phyloP scores from a whole-genome alignment of 768 basidiomycete genomes.

The Mycena chlorophos region DNA sequence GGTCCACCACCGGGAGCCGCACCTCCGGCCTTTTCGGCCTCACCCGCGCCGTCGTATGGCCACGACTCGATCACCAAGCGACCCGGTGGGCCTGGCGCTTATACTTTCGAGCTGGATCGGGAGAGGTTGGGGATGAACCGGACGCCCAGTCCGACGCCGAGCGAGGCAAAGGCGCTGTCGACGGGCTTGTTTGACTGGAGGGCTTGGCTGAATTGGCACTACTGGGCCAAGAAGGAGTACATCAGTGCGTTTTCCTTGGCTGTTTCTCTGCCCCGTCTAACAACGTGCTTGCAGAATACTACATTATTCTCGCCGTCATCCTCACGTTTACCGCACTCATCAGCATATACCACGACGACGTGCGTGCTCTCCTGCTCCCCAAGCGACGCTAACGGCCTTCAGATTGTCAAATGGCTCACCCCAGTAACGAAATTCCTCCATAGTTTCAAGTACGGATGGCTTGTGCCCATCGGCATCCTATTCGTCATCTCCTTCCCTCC shows the following conservation, averaged over 20 bases:
- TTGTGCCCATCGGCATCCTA: conserved; percentile 77
- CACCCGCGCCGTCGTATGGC: not conserved
- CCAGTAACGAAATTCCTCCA: conserved; percentile 69
- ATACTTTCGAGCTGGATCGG: conserved; percentile 17
- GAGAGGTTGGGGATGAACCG: conserved; percentile 30
- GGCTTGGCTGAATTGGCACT: conserved; percentile 43
- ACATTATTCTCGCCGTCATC: conserved; percentile 48
- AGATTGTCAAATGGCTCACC: conserved; percentile 71
- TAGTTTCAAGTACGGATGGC: conserved; percentile 62
- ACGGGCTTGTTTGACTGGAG: conserved; percentile 49
- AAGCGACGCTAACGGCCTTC: too few relatives aligned
- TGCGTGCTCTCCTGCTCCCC: too few relatives aligned
- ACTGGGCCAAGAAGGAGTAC: conserved; percentile 59
- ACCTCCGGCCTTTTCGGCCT: not conserved
- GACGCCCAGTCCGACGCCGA: conserved; percentile 68
- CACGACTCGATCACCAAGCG: not conserved
- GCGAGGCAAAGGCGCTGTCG: conserved; percentile 49
- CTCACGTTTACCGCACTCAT: conserved; percentile 53
- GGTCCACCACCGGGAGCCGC: not conserved
- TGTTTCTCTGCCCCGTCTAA: not conserved
- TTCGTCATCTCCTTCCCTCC: conserved; percentile 89
- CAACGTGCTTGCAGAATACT: conserved; percentile 42
- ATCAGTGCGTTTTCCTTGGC: conserved; percentile 45
- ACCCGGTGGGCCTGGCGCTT: conserved; percentile 1
- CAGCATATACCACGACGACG: conserved; percentile 60